Evolutionary conservation across 2,329 filamentous ascomycete genomes (phyloP), one percentile per base, ranked within the genome.

Genomic region (Aspergillus sp.): DNA sequence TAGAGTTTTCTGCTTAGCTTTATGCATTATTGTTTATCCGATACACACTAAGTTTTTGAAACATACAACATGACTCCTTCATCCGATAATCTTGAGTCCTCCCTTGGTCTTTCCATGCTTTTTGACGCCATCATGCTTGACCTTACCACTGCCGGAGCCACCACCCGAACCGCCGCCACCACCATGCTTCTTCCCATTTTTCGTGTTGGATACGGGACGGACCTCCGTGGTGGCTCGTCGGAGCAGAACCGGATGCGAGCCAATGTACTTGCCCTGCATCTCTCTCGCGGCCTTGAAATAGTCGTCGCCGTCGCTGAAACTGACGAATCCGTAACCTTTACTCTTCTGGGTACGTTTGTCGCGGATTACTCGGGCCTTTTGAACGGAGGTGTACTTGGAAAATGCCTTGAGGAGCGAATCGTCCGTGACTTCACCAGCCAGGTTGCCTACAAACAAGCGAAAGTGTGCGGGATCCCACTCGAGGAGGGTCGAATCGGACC

Each of bases 241-340:
- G 67, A 98, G 85, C 25, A 91, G 82, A 28, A 97, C 91, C 0
- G 95, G 95, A 76, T 98, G 95, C 75, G 92, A 97, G 70, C 96
- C 94, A 73, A 99, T 98, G 78, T 99, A 99, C 80, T 99, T 98
- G 69, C 93, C 93, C 72, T 97, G 91, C 95, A 98, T 98, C 80
- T 98, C 94, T 79, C 95, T 92, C 70, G 92, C 94, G 1, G 95
- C 94, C 70, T 91, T 87, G 82, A 99, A 98, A 76, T 96, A 98
- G 72, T 97, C 93, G 75, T 99, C 95, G 30, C 92, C 91, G 73
- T 97, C 91, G 70, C 89, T 90, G 79, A 99, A 98, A 77, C 91
- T 95, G 58, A 99, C 93, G 72, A 99, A 99, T 2, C 95, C 95
- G 74, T 91, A 99, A 0, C 94, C 95, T 75, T 95, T 96, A 72